phyloP scores from a whole-genome alignment of 768 basidiomycete genomes.

The Porphyrellus cyaneotinctus region DNA sequence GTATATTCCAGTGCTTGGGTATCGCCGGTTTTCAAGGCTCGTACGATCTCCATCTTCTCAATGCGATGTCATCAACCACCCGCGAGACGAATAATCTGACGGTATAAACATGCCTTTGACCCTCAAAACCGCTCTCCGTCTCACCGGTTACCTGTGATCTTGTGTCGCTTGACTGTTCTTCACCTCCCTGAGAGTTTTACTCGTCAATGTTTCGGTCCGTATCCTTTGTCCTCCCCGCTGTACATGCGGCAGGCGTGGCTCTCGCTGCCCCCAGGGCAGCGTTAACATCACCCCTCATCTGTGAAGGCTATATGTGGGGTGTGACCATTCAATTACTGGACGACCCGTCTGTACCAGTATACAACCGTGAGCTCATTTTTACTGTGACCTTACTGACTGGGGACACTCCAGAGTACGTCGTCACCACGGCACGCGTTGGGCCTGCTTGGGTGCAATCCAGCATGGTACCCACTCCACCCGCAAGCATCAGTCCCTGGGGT shows the following conservation, averaged over 20 bases:
- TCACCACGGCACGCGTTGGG: constrained; percentile 6
- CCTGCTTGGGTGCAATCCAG: constrained; percentile 19
- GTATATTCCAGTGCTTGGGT: neutral
- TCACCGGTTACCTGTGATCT: neutral
- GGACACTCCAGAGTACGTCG: constrained; percentile 12
- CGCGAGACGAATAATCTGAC: neutral
- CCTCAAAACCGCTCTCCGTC: neutral
- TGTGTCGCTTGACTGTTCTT: neutral
- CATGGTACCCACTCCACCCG: constrained; percentile 13
- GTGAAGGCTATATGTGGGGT: constrained; percentile 14
- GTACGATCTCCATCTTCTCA: neutral
- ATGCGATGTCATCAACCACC: neutral
- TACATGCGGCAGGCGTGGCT: neutral
- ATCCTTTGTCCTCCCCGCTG: constrained; percentile 1
- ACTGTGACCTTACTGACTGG: neutral
- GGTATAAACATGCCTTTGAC: constrained; percentile 12
- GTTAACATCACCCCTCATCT: neutral
- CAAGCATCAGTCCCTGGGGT: constrained; percentile 6
- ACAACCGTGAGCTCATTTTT: constrained; percentile 11
- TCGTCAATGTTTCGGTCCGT: neutral
- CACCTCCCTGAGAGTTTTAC: neutral
- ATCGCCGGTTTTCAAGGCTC: neutral
- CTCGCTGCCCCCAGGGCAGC: neutral
- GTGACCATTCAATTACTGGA: constrained; percentile 11
- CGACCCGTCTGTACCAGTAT: constrained; percentile 6